These are phyloP conservation scores for Sarocladiaceae sp. DNA, from an alignment of 2,329 filamentous ascomycete species.

Conservation along the genomic window DNA sequence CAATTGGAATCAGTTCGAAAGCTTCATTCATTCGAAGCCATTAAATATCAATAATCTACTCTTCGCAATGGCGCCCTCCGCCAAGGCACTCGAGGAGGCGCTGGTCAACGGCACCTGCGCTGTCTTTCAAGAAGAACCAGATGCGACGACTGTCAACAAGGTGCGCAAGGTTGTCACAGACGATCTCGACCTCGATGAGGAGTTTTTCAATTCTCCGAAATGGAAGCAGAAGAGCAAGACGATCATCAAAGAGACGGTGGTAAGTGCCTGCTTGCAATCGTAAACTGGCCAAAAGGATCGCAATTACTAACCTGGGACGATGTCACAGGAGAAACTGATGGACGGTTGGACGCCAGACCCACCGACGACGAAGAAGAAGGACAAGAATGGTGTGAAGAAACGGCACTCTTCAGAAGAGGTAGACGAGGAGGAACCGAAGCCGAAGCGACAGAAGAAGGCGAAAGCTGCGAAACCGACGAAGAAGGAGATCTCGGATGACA, in stretches of 20 bases:
- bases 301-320: constrained; percentile 8
- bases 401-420: constrained; percentile 26
- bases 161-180: constrained; percentile 48
- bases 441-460: constrained; percentile 33
- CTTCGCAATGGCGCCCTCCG: constrained; percentile 32
- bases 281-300: neutral
- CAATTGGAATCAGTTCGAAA: no score
- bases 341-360: constrained; percentile 27
- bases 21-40: neutral
- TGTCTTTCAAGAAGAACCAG: constrained; percentile 37
- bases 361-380: constrained; percentile 21
- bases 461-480: constrained; percentile 14
- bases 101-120: constrained; percentile 40
- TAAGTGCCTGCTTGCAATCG: constrained; percentile 27
- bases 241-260: constrained; percentile 49
- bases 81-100: constrained; percentile 36
- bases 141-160: constrained; percentile 49
- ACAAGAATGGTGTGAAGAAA: constrained; percentile 23
- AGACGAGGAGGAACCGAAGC: constrained; percentile 22
- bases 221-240: constrained; percentile 56
- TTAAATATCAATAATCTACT: constrained; percentile 3
- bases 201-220: constrained; percentile 40
- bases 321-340: constrained; percentile 27
- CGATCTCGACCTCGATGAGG: constrained; percentile 39
- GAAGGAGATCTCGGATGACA: constrained; percentile 7